Evolutionary conservation across 345 rosid genomes (phyloP).

Genomic region (Salix udensis): DNA sequence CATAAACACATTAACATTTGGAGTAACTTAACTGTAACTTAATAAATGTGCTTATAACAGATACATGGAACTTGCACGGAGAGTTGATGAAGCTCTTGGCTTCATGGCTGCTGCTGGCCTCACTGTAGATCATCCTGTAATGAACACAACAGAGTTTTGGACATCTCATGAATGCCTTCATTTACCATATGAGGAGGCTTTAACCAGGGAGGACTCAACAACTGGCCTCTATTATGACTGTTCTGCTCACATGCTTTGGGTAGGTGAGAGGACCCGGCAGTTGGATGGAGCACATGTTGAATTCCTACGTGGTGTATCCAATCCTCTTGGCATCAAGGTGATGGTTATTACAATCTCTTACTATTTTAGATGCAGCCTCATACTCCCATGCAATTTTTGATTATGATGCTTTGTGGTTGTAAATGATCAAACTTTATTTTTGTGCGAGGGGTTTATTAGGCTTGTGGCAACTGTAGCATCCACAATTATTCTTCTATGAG

Average conservation of each 20-base stretch:
- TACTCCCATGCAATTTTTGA: neutral
- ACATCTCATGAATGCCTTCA: slow-evolving; percentile 67
- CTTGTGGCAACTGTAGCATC: too few relatives aligned
- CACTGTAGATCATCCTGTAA: slow-evolving; percentile 48
- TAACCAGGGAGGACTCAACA: slow-evolving; percentile 68
- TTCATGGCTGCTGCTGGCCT: slow-evolving; percentile 74
- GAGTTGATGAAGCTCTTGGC: slow-evolving; percentile 68
- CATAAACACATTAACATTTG: neutral
- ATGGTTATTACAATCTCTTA: neutral
- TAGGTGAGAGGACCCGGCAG: slow-evolving; percentile 69
- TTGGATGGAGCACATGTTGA: slow-evolving; percentile 70
- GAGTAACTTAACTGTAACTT: neutral
- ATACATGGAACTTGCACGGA: slow-evolving; percentile 57
- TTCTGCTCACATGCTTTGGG: slow-evolving; percentile 71
- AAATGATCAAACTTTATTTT: too few relatives aligned
- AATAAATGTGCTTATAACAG: neutral
- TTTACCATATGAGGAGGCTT: slow-evolving; percentile 63
- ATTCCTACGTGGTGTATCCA: slow-evolving; percentile 55
- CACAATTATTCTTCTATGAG: too few relatives aligned
- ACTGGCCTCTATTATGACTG: slow-evolving; percentile 66
- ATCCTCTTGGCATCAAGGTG: slow-evolving; percentile 55
- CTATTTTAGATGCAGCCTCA: neutral
- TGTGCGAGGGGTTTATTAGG: too few relatives aligned
- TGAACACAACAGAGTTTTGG: slow-evolving; percentile 63
- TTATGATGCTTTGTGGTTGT: too few relatives aligned